A percentile compares a stretch with the other conserved stretches of the same genome.
These are phyloP conservation scores for Ehretia macrophylla DNA, from an alignment of 257 asterid genomes.

Conservation along the genomic window DNA sequence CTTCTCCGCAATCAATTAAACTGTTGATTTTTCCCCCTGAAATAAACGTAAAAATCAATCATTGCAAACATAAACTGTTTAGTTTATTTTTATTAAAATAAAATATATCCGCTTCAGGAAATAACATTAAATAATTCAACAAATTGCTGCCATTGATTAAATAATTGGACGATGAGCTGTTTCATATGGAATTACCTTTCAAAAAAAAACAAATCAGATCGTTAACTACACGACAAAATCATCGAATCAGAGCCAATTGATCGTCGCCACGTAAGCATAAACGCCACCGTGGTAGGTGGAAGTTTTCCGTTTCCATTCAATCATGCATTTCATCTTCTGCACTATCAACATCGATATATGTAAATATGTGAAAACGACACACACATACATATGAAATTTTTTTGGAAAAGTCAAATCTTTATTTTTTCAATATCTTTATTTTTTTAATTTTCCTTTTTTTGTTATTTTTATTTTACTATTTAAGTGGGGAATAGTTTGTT, in stretches of 20 bases:
- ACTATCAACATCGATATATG: not conserved
- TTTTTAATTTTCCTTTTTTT: too few species aligned
- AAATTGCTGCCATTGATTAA: not conserved
- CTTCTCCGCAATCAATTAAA: conserved; percentile 1
- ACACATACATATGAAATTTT: too few species aligned
- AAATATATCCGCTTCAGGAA: not conserved
- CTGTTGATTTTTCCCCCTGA: not conserved
- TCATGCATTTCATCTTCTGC: not conserved
- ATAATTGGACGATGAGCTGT: not conserved
- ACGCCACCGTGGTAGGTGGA: not conserved
- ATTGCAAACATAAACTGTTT: too few species aligned
- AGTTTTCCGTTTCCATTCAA: too few species aligned
- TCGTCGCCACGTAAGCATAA: not conserved
- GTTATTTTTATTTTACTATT: too few species aligned
- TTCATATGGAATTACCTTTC: not conserved
- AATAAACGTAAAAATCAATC: not conserved
- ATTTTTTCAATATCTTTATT: too few species aligned
- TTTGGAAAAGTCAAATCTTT: too few species aligned
- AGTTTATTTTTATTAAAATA: too few species aligned
- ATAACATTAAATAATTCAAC: too few species aligned
- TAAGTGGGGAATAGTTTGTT: too few species aligned
- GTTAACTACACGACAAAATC: not conserved
- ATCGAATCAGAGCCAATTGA: not conserved
- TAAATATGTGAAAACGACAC: not conserved
- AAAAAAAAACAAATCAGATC: not conserved